Percentiles rank a stretch among this genome's conserved stretches.
Conservation (phyloP, 1,284 basidiomycete genomes). For the Ustilago curta region DNA sequence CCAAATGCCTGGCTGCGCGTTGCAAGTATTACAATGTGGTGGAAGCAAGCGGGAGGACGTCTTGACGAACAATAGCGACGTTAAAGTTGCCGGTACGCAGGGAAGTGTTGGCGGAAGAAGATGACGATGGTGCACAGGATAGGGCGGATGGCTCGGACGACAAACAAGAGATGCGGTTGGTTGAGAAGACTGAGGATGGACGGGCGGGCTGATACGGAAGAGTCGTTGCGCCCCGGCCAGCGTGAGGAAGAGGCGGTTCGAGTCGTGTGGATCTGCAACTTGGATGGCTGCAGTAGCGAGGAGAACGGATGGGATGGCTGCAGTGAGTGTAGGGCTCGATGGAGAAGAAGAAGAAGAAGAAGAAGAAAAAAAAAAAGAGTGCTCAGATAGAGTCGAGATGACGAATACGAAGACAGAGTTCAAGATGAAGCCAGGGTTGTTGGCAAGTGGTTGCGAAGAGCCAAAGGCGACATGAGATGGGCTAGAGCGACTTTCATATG, state of each 20-base stretch:
- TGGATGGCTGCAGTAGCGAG: neutral
- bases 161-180: neutral
- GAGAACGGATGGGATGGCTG: slow-evolving; percentile 2
- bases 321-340: neutral
- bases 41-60: neutral
- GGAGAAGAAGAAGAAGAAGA: slow-evolving; percentile 7
- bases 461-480: neutral
- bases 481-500: slow-evolving; percentile 31
- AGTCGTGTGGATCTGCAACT: slow-evolving; percentile 9
- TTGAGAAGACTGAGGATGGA: slow-evolving; percentile 21
- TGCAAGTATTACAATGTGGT: neutral
- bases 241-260: neutral
- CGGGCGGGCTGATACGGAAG: slow-evolving; percentile 26
- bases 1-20: slow-evolving; percentile 5
- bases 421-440: slow-evolving; percentile 5
- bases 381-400: slow-evolving; percentile 30
- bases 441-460: slow-evolving; percentile 2
- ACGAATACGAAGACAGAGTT: slow-evolving; percentile 22
- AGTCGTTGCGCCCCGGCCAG: slow-evolving; percentile 1
- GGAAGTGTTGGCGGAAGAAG: neutral
- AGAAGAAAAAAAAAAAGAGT: no score
- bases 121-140: slow-evolving; percentile 6
- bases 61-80: neutral
- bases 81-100: neutral
- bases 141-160: neutral